Evolutionary conservation across 768 basidiomycete species (phyloP).

Genomic region (Suillus subalutaceus): DNA sequence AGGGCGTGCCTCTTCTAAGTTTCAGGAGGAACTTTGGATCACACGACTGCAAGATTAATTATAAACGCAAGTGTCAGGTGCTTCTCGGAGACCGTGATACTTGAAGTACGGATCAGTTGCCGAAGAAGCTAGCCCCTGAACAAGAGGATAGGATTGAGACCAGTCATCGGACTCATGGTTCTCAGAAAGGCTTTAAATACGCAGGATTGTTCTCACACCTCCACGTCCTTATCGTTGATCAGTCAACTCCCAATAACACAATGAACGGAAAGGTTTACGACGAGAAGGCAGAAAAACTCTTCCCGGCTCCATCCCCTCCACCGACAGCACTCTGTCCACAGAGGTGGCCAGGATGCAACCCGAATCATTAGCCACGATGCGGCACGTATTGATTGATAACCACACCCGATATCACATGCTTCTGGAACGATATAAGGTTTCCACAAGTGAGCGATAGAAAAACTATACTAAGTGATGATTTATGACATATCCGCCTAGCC

Average conservation of each 20-base stretch:
- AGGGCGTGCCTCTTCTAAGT: neutral
- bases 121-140: neutral
- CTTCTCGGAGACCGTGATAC: too few relatives aligned
- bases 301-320: conserved; percentile 29
- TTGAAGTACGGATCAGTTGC: neutral
- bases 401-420: conserved; percentile 51
- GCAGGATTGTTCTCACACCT: neutral
- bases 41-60: neutral
- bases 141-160: neutral
- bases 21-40: neutral
- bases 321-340: conserved; percentile 30
- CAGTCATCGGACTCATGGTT: neutral
- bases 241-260: too few relatives aligned
- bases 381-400: conserved; percentile 48
- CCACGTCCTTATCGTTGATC: neutral
- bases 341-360: conserved; percentile 29
- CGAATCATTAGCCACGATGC: conserved; percentile 23
- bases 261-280: too few relatives aligned
- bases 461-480: too few relatives aligned
- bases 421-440: conserved; percentile 47
- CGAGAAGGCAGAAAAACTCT: conserved; percentile 20
- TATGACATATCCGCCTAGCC: conserved; percentile 18
- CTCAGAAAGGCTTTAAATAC: conserved; percentile 1
- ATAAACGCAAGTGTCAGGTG: neutral
- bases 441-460: conserved; percentile 50